Conservation (phyloP, 1,284 basidiomycete genomes). For the Rhodofomes roseus region DNA sequence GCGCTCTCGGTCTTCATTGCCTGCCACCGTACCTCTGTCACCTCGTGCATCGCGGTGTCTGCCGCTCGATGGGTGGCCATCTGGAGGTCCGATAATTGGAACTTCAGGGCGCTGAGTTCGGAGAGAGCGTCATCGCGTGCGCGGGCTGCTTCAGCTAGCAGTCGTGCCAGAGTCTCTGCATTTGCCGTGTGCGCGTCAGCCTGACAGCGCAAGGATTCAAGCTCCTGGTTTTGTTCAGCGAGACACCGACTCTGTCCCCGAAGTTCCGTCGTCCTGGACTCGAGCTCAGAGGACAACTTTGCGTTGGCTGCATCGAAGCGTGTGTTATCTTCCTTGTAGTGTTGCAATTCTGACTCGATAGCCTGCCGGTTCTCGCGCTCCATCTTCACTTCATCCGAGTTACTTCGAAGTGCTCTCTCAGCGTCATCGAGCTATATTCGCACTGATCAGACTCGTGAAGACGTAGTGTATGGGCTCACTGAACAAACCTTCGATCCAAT, state of each 20-base stretch:
- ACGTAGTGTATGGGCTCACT: not conserved
- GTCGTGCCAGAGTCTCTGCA: not conserved
- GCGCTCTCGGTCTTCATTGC: conserved; percentile 1
- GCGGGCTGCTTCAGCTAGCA: not conserved
- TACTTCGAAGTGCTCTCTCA: not conserved
- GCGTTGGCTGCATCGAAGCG: not conserved
- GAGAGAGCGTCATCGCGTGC: not conserved
- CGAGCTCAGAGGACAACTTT: not conserved
- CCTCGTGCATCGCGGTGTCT: not conserved
- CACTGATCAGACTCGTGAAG: too few species aligned
- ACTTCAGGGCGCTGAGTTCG: not conserved
- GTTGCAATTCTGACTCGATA: not conserved
- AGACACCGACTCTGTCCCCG: too few species aligned
- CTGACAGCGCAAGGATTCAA: not conserved
- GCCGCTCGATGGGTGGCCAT: not conserved
- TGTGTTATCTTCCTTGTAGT: not conserved
- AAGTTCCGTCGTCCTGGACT: not conserved
- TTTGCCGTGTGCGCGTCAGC: not conserved
- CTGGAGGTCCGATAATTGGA: not conserved
- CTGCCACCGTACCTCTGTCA: not conserved
- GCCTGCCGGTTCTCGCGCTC: not conserved
- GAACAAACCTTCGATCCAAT: not conserved
- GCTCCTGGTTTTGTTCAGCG: not conserved
- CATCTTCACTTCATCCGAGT: not conserved
- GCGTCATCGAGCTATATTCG: not conserved